Base-by-base conservation (phyloP, 2,329 filamentous ascomycete genomes). In the Chaetomiaceae sp. region DNA sequence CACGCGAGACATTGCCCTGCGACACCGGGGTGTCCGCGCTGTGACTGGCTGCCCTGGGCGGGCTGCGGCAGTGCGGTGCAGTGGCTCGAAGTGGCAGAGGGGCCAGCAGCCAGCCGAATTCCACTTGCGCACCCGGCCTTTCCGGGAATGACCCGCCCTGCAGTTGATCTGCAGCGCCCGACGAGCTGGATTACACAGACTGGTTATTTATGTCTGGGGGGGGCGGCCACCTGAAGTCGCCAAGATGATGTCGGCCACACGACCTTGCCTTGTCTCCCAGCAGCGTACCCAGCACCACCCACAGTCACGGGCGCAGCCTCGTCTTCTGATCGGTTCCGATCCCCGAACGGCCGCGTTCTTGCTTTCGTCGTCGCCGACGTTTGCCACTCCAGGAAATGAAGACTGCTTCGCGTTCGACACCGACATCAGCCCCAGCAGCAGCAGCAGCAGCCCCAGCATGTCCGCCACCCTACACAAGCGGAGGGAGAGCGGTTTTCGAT, bases 181-280 rank as follows among this genome's bases (percentile, higher is more conserved):
- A 41, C 27, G 41, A 47, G 41, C 46, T 47, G 47, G 43, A 42
- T 37, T 30, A 36, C 45, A 42, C 26, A 47, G 38, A 11, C 38
- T 29, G 33, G 30, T 40, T 27, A 34, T 36, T 20, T 33, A 24
- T 24, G 22, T 24, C 22, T 9, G 22, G 36, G n/a, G 30, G 15
- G 40, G 20, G 12, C 17, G 36, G 11, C 41, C 27, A 37, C 38
- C 30, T 42, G 45, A n/a, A n/a, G n/a, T n/a, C n/a, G 45, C 52
- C 56, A 63, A 50, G 24, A 67, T 69, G 63, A 65, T 68, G 60
- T 65, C 64, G 22, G 22, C 6, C 49, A 64, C 66, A 48, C 65
- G 64, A 43, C 67, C 65, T 36, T 67, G 65, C 59, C 61, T 69
- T 51, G 63, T 65, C 43, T 60, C 63, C 42, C 60, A 61, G 51